Evolutionary conservation across 2,329 filamentous ascomycete genomes (phyloP).

Genomic region (Xylariaceae sp.): DNA sequence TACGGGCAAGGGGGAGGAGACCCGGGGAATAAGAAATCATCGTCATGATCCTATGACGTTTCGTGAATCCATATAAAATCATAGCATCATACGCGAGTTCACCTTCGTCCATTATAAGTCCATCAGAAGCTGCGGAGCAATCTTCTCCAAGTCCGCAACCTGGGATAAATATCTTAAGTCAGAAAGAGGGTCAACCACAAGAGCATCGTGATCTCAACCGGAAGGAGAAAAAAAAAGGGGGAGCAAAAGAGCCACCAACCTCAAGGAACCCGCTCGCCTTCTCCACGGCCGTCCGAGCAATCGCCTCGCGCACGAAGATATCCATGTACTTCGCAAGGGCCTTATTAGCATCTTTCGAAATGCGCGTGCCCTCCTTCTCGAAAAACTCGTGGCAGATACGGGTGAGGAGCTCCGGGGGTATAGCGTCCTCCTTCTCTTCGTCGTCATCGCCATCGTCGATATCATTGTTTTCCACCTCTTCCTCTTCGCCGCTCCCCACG

Average conservation of each 20-base stretch:
- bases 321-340: conserved; percentile 82
- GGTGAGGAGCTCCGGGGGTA: conserved; percentile 70
- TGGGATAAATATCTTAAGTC: conserved; percentile 32
- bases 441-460: conserved; percentile 32
- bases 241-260: conserved; percentile 42
- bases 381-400: conserved; percentile 77
- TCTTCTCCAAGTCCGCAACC: conserved; percentile 85
- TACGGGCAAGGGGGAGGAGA: background rate
- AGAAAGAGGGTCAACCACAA: background rate
- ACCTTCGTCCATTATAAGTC: conserved; percentile 58
- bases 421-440: conserved; percentile 41
- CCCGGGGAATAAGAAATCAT: background rate
- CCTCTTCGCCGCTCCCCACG: conserved; percentile 33
- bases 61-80: conserved; percentile 1
- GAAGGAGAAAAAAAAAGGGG: too few relatives aligned
- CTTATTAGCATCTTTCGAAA: conserved; percentile 70
- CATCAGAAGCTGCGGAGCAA: conserved; percentile 76
- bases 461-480: conserved; percentile 31
- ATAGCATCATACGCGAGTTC: conserved; percentile 3
- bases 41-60: background rate
- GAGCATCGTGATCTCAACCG: too few relatives aligned
- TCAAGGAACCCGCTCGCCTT: conserved; percentile 67
- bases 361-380: conserved; percentile 61
- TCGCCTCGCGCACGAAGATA: conserved; percentile 82
- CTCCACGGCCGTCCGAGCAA: conserved; percentile 71